Conservation (phyloP, 805 yeast species). For the Cyberlindnera subsufficiens region DNA sequence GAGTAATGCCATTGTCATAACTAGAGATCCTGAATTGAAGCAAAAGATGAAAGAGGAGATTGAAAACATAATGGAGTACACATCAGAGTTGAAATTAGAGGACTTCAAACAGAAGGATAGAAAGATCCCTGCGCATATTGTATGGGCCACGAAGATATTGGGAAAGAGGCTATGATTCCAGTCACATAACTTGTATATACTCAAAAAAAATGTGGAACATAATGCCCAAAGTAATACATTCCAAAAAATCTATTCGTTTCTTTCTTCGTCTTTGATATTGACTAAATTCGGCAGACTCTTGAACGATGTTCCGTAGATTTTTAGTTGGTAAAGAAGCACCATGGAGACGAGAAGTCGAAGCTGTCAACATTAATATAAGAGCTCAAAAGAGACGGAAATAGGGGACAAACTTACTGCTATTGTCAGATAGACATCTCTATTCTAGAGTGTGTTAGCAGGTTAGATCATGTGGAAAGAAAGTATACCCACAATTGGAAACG, state of each 20-base stretch:
- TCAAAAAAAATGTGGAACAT: not conserved
- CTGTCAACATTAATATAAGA: not conserved
- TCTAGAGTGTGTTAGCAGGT: not conserved
- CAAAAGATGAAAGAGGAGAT: slow-evolving; percentile 55
- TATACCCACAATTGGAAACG: not conserved
- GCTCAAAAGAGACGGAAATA: not conserved
- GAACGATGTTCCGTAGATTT: not conserved
- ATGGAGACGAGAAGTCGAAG: not conserved
- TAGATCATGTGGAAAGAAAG: not conserved
- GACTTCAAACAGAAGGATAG: slow-evolving; percentile 63
- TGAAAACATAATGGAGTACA: slow-evolving; percentile 47
- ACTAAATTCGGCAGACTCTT: not conserved
- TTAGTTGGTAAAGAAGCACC: not conserved
- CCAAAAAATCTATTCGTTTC: not conserved
- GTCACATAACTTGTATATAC: not conserved
- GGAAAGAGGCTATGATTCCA: slow-evolving; percentile 43
- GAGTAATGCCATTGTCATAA: slow-evolving; percentile 74
- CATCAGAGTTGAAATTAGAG: slow-evolving; percentile 46
- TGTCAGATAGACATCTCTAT: not conserved
- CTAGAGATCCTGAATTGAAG: slow-evolving; percentile 59
- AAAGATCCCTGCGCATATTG: slow-evolving; percentile 55
- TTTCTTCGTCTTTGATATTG: not conserved
- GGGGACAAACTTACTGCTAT: not conserved
- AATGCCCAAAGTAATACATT: no score
- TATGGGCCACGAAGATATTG: slow-evolving; percentile 56